Evolutionary conservation across 441 rosid genomes (phyloP), one percentile per base, ranked within the genome.

Genomic region (Populus tomentosa): DNA sequence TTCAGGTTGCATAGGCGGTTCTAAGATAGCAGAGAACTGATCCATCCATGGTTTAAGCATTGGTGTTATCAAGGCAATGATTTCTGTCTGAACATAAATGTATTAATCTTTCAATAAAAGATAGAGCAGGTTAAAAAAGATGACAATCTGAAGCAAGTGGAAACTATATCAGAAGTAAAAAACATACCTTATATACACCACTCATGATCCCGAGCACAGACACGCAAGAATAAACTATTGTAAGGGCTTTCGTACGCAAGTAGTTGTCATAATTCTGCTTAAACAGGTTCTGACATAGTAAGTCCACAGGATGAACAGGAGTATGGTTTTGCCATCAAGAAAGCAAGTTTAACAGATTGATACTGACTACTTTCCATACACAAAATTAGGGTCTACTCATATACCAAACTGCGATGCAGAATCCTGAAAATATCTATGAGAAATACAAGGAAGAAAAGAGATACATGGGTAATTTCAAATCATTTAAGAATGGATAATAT

Each of bases 171-270:
- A 40, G 65, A 42, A 61, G 61, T 56, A 46, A 69, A 76, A 70
- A 62, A 64, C 68, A 65, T 88, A 95, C 99, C 98, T 89, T 86
- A 74, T 87, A 92, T 73, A 91, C 92, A 84, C 93, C 97, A 85
- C 94, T 91, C 95, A 94, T 90, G 72, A 85, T 81, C 78, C 95
- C 99, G 77, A 95, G 88, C 84, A 95, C 81, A 59, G 94, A 90
- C 75, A 85, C 80, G 84, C 97, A 94, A 62, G 95, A 88, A 87
- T 95, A 89, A 86, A 92, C 85, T 59, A 94, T 90, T 75, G 97
- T 87, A 74, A 94, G 89, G 79, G 99, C 94, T 86, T 94, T 94
- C n/a, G 91, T 83, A 42, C 91, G 87, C 78, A 89, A 83, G 85
- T 90, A 87, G 68, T 86, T 92, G 83, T 87, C 90, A 84, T 86